Percentiles rank a stretch among this genome's conserved stretches.
These are phyloP conservation scores for Pulveroboletus sp. DNA, from an alignment of 768 basidiomycete genomes.

Conservation along the genomic window DNA sequence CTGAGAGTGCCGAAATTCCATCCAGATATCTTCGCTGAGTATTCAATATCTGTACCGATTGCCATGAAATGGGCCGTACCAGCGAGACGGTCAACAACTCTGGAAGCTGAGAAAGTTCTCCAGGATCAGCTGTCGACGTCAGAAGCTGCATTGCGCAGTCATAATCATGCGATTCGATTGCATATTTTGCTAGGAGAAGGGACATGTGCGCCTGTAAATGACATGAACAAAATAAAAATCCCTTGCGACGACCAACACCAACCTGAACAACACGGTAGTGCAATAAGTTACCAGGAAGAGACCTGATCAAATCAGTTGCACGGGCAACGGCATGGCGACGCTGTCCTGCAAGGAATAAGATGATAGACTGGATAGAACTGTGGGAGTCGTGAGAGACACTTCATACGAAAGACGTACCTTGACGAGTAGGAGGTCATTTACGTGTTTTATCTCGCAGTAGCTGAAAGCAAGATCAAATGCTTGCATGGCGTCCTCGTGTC, in stretches of 20 bases:
- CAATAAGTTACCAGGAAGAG: background rate
- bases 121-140: conserved; percentile 1
- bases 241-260: background rate
- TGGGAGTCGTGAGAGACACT: background rate
- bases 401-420: conserved; percentile 3
- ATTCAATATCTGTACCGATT: background rate
- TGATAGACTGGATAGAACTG: conserved; percentile 1
- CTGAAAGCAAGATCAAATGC: conserved; percentile 15
- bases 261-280: conserved; percentile 8
- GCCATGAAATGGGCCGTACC: conserved; percentile 1
- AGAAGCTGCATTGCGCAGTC: conserved; percentile 5
- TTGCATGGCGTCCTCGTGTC: conserved; percentile 13
- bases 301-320: conserved; percentile 1
- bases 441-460: conserved; percentile 1
- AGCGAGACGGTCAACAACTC: conserved; percentile 14
- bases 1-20: conserved; percentile 11
- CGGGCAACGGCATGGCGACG: background rate
- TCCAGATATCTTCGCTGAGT: conserved; percentile 8
- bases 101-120: background rate
- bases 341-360: conserved; percentile 8
- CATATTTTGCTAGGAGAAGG: conserved; percentile 9
- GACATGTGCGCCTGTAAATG: conserved; percentile 7
- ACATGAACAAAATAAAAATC: background rate
- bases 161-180: conserved; percentile 8
- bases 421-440: conserved; percentile 11